phyloP scores from a whole-genome alignment of 1,139 yeast genomes.

The Saccharomyces hybrid region DNA sequence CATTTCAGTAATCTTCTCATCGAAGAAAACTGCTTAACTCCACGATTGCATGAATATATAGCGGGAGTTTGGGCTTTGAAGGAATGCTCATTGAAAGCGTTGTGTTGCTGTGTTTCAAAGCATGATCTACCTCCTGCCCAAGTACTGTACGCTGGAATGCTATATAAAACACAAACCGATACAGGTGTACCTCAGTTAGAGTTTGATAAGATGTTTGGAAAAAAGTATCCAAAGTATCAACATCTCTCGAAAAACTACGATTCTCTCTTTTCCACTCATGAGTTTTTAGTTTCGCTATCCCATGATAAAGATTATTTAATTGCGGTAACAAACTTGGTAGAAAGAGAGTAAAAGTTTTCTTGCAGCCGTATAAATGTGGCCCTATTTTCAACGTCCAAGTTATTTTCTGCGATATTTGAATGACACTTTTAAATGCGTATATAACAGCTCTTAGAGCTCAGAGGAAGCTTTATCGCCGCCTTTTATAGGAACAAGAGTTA shows the following conservation, averaged over 20 bases:
- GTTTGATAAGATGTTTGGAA: slow-evolving; percentile 10
- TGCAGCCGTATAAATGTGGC: not conserved
- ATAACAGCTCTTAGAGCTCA: not conserved
- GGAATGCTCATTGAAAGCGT: slow-evolving; percentile 25
- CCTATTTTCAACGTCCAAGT: not conserved
- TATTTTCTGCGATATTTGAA: not conserved
- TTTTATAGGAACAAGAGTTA: slow-evolving; percentile 23
- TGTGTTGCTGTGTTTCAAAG: slow-evolving; percentile 9
- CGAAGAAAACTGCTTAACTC: not conserved
- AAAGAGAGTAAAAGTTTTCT: not conserved
- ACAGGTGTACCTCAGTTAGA: slow-evolving; percentile 19
- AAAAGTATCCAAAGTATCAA: slow-evolving; percentile 2
- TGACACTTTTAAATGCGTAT: not conserved
- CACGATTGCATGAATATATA: slow-evolving; percentile 11
- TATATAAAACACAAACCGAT: slow-evolving; percentile 16
- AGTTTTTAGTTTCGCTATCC: slow-evolving; percentile 22
- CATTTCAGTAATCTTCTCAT: slow-evolving; percentile 3
- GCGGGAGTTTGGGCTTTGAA: slow-evolving; percentile 32
- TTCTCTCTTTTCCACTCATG: slow-evolving; percentile 2
- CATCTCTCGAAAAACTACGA: slow-evolving; percentile 12
- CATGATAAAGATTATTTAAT: slow-evolving; percentile 28
- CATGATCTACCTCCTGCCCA: slow-evolving; percentile 24
- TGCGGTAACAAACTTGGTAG: slow-evolving; percentile 9
- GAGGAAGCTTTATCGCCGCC: not conserved
- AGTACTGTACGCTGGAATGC: slow-evolving; percentile 22